Conservation (phyloP, 495 filamentous ascomycete genomes). For the Annulohypoxylon nitens region DNA sequence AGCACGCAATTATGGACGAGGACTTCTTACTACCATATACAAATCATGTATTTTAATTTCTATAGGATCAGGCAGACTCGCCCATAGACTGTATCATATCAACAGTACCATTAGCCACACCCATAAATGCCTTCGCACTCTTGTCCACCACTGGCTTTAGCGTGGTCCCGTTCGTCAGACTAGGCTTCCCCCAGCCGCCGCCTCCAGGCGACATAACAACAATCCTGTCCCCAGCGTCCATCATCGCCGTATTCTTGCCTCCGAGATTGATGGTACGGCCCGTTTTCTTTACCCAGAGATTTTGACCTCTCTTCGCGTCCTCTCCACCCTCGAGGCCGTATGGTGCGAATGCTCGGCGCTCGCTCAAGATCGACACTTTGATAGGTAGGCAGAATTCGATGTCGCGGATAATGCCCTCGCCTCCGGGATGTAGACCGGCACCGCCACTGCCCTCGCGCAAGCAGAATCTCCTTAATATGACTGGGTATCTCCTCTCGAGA, state of each 20-base stretch:
- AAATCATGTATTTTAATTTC: too few relatives aligned
- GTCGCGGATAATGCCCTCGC: slow-evolving; percentile 90
- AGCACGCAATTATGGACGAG: too few relatives aligned
- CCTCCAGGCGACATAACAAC: slow-evolving; percentile 76
- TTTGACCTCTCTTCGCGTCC: slow-evolving; percentile 80
- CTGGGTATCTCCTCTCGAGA: slow-evolving; percentile 91
- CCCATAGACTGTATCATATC: slow-evolving; percentile 14
- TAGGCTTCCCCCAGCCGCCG: slow-evolving; percentile 73
- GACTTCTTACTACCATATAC: too few relatives aligned
- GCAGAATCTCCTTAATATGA: slow-evolving; percentile 84
- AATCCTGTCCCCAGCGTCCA: slow-evolving; percentile 88
- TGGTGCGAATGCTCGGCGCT: slow-evolving; percentile 85
- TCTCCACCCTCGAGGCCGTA: slow-evolving; percentile 90
- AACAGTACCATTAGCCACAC: slow-evolving; percentile 1
- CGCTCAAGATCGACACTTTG: slow-evolving; percentile 87
- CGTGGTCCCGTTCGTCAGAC: not conserved
- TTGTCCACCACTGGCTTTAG: not conserved
- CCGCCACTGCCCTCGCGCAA: slow-evolving; percentile 82
- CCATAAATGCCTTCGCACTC: slow-evolving; percentile 1
- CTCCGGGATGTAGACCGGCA: slow-evolving; percentile 78
- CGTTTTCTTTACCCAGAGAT: slow-evolving; percentile 76
- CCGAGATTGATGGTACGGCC: slow-evolving; percentile 76
- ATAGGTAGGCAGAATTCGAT: slow-evolving; percentile 95
- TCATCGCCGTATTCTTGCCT: slow-evolving; percentile 89
- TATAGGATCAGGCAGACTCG: not conserved